Base-by-base conservation (phyloP, 2,329 filamentous ascomycete genomes). In the Drechslera avenae region DNA sequence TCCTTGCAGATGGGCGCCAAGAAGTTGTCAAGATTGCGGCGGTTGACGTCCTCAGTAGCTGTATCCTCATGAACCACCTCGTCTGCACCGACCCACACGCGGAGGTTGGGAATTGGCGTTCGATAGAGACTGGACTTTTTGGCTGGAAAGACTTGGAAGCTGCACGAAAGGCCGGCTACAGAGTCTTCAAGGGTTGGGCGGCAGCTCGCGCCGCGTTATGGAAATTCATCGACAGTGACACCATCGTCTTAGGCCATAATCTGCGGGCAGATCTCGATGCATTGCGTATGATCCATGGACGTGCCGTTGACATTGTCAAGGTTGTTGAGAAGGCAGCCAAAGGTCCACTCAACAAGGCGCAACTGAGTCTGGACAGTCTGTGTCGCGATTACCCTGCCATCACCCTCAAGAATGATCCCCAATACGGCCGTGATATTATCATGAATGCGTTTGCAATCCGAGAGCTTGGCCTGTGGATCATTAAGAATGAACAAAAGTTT, bases 381-480 rank as follows among this genome's bases (percentile, higher is more conserved):
- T 64, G 56, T 34, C 62, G 64, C 7, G 56, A 65, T 12, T 60
- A 64, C 17, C 44, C 54, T 1, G 39, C 37, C 2, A 37, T 57
- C 3, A 21, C 31, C 2, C 49, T 71, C 16, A 50, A 46, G 17
- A 53, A 34, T 2, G 55, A 67, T 47, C 44, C 54, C 1, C 31
- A 36, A 4, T 60, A 57, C 2, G 77, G 79, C 1, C 80, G 82
- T 41, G 75, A 79, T 61, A 75, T 75, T 39, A 56, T 83, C 4
- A 78, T 82, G 58, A 78, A 82, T 65, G 76, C 79, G 0, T 72
- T 79, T 28, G 80, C 81, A 0, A 71, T 76, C 0, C 73, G 81
- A 6, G 79, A 83, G 59, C 58, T 83, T 39, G 71, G 76, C 4
- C 62, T 83, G 2, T 80, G 73, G 71, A 77, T 73, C 47, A 57